Evolutionary conservation across 2,329 filamentous ascomycete genomes (phyloP).

Genomic region (Balansia obtecta): DNA sequence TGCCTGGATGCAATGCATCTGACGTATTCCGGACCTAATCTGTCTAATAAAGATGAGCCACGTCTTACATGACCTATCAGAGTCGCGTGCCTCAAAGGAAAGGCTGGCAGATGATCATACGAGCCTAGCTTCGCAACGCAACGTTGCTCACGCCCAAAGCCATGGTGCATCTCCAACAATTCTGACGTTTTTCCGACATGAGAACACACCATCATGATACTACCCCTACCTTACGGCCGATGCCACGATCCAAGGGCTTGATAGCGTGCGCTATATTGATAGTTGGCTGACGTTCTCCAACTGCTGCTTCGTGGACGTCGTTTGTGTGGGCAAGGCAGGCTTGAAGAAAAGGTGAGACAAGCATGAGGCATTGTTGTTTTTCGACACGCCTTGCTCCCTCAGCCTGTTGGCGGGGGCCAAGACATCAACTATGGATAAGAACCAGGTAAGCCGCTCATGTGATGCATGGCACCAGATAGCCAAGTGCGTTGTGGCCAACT

Average conservation of each 20-base stretch:
- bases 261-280: background rate
- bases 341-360: constrained; percentile 4
- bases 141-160: background rate
- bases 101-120: no score
- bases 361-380: constrained; percentile 4
- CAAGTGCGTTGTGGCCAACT: background rate
- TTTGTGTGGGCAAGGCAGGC: background rate
- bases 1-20: no score
- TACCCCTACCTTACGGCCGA: background rate
- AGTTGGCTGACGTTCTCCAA: background rate
- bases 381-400: background rate
- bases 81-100: no score
- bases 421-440: background rate
- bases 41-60: no score
- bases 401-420: background rate
- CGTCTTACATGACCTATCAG: no score
- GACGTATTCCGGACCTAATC: no score
- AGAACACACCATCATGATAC: background rate
- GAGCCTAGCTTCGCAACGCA: background rate
- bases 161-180: background rate
- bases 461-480: background rate
- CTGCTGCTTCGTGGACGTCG: background rate
- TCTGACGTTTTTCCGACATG: background rate
- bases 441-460: background rate
- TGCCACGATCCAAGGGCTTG: background rate